These are phyloP conservation scores for Curvularia eragrostidis DNA, from an alignment of 2,329 filamentous ascomycete species.

Conservation along the genomic window DNA sequence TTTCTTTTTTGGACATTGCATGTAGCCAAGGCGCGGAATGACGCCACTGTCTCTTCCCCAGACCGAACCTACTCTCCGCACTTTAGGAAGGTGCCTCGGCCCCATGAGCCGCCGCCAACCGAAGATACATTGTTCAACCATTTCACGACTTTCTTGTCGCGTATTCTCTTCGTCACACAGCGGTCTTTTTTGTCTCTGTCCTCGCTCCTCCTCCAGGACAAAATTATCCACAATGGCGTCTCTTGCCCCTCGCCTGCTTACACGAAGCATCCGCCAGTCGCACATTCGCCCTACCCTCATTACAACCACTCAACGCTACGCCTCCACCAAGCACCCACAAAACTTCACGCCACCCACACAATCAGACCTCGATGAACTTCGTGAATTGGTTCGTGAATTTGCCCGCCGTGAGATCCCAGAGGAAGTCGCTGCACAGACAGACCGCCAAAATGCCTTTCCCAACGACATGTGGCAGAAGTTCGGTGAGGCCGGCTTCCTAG, in stretches of 20 bases:
- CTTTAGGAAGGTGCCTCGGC: conserved; percentile 30
- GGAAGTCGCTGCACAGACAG: conserved; percentile 81
- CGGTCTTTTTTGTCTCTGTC: neutral
- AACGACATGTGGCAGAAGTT: conserved; percentile 92
- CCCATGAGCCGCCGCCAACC: conserved; percentile 35
- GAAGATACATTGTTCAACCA: conserved; percentile 18
- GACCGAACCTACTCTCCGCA: conserved; percentile 29
- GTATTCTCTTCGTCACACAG: neutral
- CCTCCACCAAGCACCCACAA: conserved; percentile 73
- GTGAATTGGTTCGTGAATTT: conserved; percentile 88
- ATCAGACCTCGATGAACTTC: conserved; percentile 78
- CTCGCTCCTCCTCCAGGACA: neutral
- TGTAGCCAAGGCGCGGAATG: conserved; percentile 17
- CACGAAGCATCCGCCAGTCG: conserved; percentile 49
- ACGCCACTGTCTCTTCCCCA: conserved; percentile 27
- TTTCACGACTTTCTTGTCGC: conserved; percentile 11
- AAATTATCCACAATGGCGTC: conserved; percentile 41
- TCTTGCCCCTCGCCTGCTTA: conserved; percentile 44
- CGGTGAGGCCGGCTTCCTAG: conserved; percentile 87
- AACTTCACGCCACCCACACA: conserved; percentile 72
- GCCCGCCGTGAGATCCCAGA: conserved; percentile 83
- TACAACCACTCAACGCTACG: conserved; percentile 46
- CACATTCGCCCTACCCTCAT: conserved; percentile 25
- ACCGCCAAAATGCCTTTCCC: conserved; percentile 87
- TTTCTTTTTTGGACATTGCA: neutral